Evolutionary conservation across 805 yeast genomes (phyloP).

Genomic region (Millerozyma acaciae): DNA sequence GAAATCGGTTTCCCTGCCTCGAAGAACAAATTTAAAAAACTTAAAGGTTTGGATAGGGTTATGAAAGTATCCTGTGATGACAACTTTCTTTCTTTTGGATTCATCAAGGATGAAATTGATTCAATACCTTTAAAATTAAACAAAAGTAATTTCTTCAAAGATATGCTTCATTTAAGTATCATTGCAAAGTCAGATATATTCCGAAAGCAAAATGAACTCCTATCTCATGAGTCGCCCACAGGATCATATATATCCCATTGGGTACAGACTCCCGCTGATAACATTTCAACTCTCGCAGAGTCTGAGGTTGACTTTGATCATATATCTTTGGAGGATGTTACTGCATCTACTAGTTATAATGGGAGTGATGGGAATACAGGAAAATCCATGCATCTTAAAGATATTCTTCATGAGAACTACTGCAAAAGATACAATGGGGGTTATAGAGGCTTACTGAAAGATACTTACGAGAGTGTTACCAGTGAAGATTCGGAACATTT

Average conservation of each 20-base stretch:
- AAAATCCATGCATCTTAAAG: slow-evolving; percentile 14
- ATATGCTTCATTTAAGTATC: slow-evolving; percentile 55
- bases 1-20: slow-evolving; percentile 24
- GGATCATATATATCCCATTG: slow-evolving; percentile 26
- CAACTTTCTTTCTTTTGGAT: slow-evolving; percentile 60
- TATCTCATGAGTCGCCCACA: slow-evolving; percentile 25
- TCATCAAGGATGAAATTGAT: slow-evolving; percentile 61
- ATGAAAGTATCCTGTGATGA: slow-evolving; percentile 64
- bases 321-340: slow-evolving; percentile 9
- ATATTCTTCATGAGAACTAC: slow-evolving; percentile 14
- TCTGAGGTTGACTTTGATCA: slow-evolving; percentile 13
- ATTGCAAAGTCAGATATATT: slow-evolving; percentile 26
- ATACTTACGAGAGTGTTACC: slow-evolving; percentile 15
- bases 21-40: slow-evolving; percentile 49
- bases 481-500: slow-evolving; percentile 4
- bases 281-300: slow-evolving; percentile 1
- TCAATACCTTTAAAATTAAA: slow-evolving; percentile 52
- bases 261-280: too few relatives aligned
- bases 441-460: slow-evolving; percentile 10
- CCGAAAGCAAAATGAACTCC: slow-evolving; percentile 41
- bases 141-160: slow-evolving; percentile 45
- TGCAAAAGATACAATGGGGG: slow-evolving; percentile 13
- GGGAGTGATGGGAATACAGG: slow-evolving; percentile 11
- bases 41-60: slow-evolving; percentile 54
- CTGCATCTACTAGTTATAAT: slow-evolving; percentile 9